Percentiles rank a stretch among this genome's conserved stretches.
These are phyloP conservation scores for Phialophora tarda DNA, from an alignment of 2,329 filamentous ascomycete species.

Conservation along the genomic window DNA sequence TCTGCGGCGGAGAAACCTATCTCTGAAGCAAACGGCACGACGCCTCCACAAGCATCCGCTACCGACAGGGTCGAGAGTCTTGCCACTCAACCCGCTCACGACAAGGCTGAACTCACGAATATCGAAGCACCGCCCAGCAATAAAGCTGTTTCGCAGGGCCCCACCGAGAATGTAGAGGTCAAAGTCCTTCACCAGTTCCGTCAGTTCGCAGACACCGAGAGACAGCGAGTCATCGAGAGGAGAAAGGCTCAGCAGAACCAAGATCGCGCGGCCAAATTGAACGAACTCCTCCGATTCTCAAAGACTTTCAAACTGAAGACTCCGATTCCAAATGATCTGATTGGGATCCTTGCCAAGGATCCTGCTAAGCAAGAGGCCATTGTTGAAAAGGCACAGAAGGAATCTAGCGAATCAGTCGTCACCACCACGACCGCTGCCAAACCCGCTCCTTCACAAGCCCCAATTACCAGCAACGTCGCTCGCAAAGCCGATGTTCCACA, in stretches of 20 bases:
- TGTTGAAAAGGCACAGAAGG: constrained; percentile 81
- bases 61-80: constrained; percentile 22
- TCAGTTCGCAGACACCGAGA: constrained; percentile 67
- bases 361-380: constrained; percentile 93
- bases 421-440: constrained; percentile 31
- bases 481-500: constrained; percentile 52
- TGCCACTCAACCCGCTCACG: constrained; percentile 42
- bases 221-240: constrained; percentile 64
- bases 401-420: constrained; percentile 65
- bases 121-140: constrained; percentile 43
- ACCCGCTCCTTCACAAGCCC: constrained; percentile 40
- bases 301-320: constrained; percentile 92
- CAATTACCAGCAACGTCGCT: constrained; percentile 59
- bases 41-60: constrained; percentile 5
- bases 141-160: constrained; percentile 55
- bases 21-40: constrained; percentile 12
- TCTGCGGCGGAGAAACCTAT: constrained; percentile 17
- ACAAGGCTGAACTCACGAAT: constrained; percentile 51
- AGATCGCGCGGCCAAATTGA: constrained; percentile 91
- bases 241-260: constrained; percentile 62
- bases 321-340: constrained; percentile 86
- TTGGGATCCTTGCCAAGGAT: constrained; percentile 95
- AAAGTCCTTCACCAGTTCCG: constrained; percentile 68
- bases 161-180: constrained; percentile 65
- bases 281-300: constrained; percentile 94